Percentiles rank a stretch among this genome's conserved stretches.
Evolutionary conservation across 192 early-diverging fungal genomes (phyloP).

Genomic region (Backusella luteola): DNA sequence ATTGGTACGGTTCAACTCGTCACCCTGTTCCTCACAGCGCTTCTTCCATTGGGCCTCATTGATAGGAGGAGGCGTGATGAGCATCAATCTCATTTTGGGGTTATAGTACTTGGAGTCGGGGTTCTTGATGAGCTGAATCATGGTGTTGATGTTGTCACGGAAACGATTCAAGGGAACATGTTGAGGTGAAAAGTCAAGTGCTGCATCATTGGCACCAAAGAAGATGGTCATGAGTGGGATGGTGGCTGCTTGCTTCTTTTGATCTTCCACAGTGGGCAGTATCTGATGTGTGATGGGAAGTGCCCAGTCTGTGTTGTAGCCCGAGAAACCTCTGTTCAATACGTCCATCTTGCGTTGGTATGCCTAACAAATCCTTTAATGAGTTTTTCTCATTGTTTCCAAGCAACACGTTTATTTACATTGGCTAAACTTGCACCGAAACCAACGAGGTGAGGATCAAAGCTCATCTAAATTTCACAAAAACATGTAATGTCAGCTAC

Average conservation of each 20-base stretch:
- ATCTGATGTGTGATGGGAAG: constrained; percentile 53
- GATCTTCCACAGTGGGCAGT: constrained; percentile 41
- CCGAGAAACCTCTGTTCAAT: constrained; percentile 79
- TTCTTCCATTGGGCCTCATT: constrained; percentile 52
- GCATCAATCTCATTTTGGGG: constrained; percentile 59
- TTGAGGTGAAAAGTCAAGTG: constrained; percentile 42
- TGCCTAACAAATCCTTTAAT: constrained; percentile 35
- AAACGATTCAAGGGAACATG: constrained; percentile 64
- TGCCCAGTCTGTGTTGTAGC: constrained; percentile 67
- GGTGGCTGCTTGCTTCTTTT: constrained; percentile 18
- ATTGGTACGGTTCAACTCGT: constrained; percentile 35
- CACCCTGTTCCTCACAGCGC: constrained; percentile 28
- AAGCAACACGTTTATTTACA: constrained; percentile 14
- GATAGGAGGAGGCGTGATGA: constrained; percentile 72
- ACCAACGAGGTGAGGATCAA: constrained; percentile 24
- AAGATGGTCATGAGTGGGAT: constrained; percentile 69
- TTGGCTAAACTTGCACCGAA: constrained; percentile 24
- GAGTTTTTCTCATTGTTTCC: background rate
- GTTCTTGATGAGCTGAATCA: constrained; percentile 56
- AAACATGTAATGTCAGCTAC: background rate
- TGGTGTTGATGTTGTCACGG: constrained; percentile 52
- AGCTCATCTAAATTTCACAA: constrained; percentile 14
- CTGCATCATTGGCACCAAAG: constrained; percentile 84
- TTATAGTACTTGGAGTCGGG: constrained; percentile 51
- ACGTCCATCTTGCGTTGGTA: constrained; percentile 76